Conservation (phyloP, 768 basidiomycete genomes). For the Dentipellis sp. region DNA sequence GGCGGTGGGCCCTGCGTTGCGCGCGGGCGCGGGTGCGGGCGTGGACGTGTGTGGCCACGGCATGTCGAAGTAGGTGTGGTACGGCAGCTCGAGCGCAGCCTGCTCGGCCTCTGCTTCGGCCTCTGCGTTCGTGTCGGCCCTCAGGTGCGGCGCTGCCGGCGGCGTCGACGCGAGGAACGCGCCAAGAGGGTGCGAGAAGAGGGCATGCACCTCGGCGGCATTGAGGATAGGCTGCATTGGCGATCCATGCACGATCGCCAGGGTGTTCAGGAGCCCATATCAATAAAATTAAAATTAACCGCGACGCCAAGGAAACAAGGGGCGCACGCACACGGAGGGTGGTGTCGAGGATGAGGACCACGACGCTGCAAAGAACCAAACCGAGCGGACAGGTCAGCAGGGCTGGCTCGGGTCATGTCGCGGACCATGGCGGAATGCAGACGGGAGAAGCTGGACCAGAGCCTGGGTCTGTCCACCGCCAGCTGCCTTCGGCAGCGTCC, state of each 20-base stretch:
- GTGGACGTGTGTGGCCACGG: slow-evolving; percentile 32
- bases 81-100: slow-evolving; percentile 36
- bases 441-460: no score
- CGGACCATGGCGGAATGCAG: no score
- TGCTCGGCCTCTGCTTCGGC: slow-evolving; percentile 33
- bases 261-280: no score
- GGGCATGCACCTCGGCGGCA: slow-evolving; percentile 61
- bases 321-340: slow-evolving; percentile 48
- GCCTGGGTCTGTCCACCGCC: no score
- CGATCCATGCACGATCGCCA: not conserved
- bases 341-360: slow-evolving; percentile 77
- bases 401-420: not conserved
- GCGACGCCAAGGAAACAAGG: no score
- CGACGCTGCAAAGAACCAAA: no score
- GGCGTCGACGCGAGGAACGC: slow-evolving; percentile 54
- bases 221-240: slow-evolving; percentile 65
- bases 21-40: slow-evolving; percentile 6
- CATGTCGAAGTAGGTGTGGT: slow-evolving; percentile 57
- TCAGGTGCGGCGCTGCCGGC: slow-evolving; percentile 24
- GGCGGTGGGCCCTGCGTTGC: not conserved
- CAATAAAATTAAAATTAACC: no score
- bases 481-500: no score
- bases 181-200: slow-evolving; percentile 80
- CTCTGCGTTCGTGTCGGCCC: slow-evolving; percentile 33
- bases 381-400: no score